Conservation (phyloP, 805 yeast genomes). For the Starmerella davenportii region DNA sequence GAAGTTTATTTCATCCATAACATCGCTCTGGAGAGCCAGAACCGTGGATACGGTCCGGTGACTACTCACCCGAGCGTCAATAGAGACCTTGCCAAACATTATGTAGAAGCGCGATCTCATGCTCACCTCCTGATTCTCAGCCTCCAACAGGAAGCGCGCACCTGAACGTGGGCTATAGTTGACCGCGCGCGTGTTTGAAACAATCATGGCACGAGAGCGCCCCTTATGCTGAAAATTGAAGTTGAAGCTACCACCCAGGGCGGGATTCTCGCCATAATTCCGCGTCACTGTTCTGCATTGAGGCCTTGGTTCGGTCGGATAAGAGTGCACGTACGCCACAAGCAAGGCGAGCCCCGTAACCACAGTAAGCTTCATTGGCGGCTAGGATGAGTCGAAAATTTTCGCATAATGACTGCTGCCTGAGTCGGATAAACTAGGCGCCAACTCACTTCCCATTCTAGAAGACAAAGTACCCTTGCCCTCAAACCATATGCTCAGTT, state of each 20-base stretch:
- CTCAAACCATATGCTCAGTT: too few species aligned
- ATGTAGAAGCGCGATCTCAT: constrained; percentile 36
- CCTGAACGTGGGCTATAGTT: constrained; percentile 39
- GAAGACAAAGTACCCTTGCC: too few species aligned
- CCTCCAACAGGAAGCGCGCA: constrained; percentile 37
- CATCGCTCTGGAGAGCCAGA: constrained; percentile 66
- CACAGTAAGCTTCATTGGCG: too few species aligned
- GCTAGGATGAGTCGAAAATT: too few species aligned
- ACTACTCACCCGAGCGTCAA: constrained; percentile 47
- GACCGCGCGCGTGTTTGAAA: constrained; percentile 13
- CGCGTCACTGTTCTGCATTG: too few species aligned
- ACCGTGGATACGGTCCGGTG: constrained; percentile 72
- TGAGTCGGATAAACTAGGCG: too few species aligned
- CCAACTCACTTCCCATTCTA: too few species aligned
- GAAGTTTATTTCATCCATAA: constrained; percentile 72
- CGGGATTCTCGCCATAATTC: constrained; percentile 27
- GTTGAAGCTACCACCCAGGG: constrained; percentile 39
- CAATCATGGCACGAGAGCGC: constrained; percentile 20
- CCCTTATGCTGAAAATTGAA: constrained; percentile 32
- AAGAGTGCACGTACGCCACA: too few species aligned
- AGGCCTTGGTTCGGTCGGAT: too few species aligned
- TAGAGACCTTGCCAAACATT: constrained; percentile 78
- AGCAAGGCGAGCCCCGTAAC: too few species aligned
- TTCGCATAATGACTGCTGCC: too few species aligned
- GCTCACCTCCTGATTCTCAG: constrained; percentile 54